A percentile compares a stretch with the other conserved stretches of the same genome.
phyloP scores from a whole-genome alignment of 192 early-diverging fungal genomes.

The Pecoramyces ruminantium region DNA sequence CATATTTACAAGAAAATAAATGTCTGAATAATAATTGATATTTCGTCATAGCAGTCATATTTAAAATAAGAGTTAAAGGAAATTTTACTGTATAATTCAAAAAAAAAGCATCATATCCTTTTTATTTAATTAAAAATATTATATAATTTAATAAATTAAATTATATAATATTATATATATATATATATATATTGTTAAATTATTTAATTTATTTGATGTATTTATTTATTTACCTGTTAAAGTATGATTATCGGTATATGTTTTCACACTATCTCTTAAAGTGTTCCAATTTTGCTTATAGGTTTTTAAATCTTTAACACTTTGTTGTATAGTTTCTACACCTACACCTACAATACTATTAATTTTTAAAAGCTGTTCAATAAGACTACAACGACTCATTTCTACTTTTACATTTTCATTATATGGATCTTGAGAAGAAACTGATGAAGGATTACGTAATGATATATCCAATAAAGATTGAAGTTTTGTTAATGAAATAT shows the following conservation, averaged over 20 bases:
- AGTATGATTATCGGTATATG: background rate
- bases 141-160: background rate
- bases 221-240: background rate
- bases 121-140: background rate
- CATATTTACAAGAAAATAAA: conserved; percentile 70
- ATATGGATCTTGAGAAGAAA: conserved; percentile 57
- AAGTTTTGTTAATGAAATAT: conserved; percentile 53
- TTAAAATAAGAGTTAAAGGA: conserved; percentile 77
- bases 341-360: conserved; percentile 47
- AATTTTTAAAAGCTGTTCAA: conserved; percentile 56
- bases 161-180: too few relatives aligned
- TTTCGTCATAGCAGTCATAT: conserved; percentile 62
- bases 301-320: background rate
- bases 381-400: conserved; percentile 33
- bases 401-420: conserved; percentile 76
- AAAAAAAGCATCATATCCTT: conserved; percentile 46
- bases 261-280: background rate
- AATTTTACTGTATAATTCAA: conserved; percentile 72
- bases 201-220: too few relatives aligned
- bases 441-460: conserved; percentile 70
- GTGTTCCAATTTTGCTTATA: background rate
- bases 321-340: background rate
- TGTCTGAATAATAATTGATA: conserved; percentile 85
- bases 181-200: too few relatives aligned
- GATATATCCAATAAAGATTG: conserved; percentile 76